A percentile compares a stretch with the other conserved stretches of the same genome.
Evolutionary conservation across 768 basidiomycete genomes (phyloP).

Genomic region (Auricularia cornea): DNA sequence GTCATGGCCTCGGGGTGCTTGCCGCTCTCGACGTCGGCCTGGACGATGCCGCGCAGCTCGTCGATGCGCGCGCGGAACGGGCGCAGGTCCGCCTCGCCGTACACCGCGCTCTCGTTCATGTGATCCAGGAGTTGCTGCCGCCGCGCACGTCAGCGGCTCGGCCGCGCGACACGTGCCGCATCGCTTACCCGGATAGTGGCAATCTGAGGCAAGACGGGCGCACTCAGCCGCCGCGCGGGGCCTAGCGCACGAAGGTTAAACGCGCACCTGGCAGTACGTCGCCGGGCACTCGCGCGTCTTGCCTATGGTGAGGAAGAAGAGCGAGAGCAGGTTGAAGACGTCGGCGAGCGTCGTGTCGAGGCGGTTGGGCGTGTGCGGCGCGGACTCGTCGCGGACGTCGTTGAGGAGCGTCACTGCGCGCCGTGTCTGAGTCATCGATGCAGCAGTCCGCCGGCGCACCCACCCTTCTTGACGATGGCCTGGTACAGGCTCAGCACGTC

Average conservation of each 20-base stretch:
- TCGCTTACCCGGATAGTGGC: conserved; percentile 88
- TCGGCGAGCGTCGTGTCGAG: conserved; percentile 93
- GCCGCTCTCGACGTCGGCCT: conserved; percentile 67
- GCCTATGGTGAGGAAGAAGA: conserved; percentile 97
- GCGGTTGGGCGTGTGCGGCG: conserved; percentile 67
- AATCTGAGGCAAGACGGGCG: conserved; percentile 27
- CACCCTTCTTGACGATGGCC: conserved; percentile 88
- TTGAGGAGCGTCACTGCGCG: conserved; percentile 78
- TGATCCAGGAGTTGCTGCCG: conserved; percentile 88
- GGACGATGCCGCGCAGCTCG: conserved; percentile 80
- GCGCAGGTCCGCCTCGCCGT: conserved; percentile 82
- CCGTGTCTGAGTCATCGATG: background rate
- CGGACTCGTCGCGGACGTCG: conserved; percentile 74
- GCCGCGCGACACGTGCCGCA: background rate
- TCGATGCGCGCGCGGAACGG: conserved; percentile 79
- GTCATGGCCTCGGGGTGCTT: conserved; percentile 84
- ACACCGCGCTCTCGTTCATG: conserved; percentile 92
- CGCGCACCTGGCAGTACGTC: conserved; percentile 68
- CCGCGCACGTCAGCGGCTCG: background rate
- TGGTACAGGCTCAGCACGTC: conserved; percentile 93
- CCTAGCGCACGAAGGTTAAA: background rate
- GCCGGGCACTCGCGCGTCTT: conserved; percentile 92
- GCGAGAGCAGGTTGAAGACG: conserved; percentile 88
- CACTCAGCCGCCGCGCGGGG: background rate
- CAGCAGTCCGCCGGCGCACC: conserved; percentile 11